Percentiles rank a stretch among this genome's conserved stretches.
phyloP scores from a whole-genome alignment of 768 basidiomycete genomes.

The Phylloporus scabripes region DNA sequence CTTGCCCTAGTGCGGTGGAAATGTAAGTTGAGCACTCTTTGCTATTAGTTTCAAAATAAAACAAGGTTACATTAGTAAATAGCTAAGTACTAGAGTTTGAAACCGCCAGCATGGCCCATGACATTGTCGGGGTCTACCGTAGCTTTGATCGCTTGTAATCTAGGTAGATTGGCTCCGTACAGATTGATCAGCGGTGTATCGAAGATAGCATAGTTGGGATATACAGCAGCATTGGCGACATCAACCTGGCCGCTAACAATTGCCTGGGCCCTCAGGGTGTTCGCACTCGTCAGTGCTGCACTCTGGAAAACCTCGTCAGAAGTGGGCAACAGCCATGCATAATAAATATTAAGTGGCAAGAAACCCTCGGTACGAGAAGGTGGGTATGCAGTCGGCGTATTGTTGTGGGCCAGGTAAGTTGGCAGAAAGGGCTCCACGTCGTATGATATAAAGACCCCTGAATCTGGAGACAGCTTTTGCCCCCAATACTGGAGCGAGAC shows the following conservation, averaged over 20 bases:
- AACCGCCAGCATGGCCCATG: constrained; percentile 51
- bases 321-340: not conserved
- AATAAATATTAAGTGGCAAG: constrained; percentile 43
- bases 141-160: constrained; percentile 19
- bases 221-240: constrained; percentile 34
- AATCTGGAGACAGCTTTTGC: not conserved
- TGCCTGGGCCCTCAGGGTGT: constrained; percentile 35
- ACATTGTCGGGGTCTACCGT: constrained; percentile 16
- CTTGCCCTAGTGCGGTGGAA: no score
- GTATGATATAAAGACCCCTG: constrained; percentile 1
- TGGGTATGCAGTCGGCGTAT: constrained; percentile 40
- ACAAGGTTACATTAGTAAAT: no score
- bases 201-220: constrained; percentile 52
- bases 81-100: constrained; percentile 43
- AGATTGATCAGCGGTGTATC: constrained; percentile 43
- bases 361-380: constrained; percentile 31
- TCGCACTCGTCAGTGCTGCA: constrained; percentile 34
- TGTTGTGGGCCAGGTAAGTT: constrained; percentile 32
- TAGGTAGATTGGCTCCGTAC: constrained; percentile 39
- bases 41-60: no score
- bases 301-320: constrained; percentile 24
- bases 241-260: constrained; percentile 37
- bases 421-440: constrained; percentile 48
- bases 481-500: not conserved
- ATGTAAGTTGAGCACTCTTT: no score